These are phyloP conservation scores for Cyberlindnera americana DNA, from an alignment of 805 yeast species.

Conservation along the genomic window DNA sequence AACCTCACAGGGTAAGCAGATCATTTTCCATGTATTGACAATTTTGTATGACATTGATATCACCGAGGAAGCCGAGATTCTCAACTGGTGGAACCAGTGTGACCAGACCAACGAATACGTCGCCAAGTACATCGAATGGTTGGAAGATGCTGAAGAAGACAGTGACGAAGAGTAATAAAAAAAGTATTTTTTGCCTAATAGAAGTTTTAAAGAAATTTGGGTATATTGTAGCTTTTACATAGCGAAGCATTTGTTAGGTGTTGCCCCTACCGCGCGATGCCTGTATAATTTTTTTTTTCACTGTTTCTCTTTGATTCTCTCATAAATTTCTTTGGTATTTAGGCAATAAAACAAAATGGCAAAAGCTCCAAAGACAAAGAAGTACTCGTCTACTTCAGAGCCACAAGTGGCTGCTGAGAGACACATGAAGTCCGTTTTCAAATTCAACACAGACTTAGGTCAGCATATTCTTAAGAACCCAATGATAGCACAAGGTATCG, in stretches of 20 bases:
- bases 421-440: slow-evolving; percentile 80
- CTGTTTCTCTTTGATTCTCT: neutral
- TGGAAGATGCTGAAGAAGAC: slow-evolving; percentile 69
- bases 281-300: neutral
- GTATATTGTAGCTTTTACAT: no score
- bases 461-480: slow-evolving; percentile 97
- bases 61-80: slow-evolving; percentile 74
- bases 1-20: slow-evolving; percentile 39
- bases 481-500: slow-evolving; percentile 95
- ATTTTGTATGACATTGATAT: slow-evolving; percentile 79
- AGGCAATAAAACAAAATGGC: slow-evolving; percentile 15
- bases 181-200: no score
- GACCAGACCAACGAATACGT: slow-evolving; percentile 42
- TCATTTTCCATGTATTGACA: slow-evolving; percentile 46
- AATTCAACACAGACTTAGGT: slow-evolving; percentile 94
- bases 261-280: slow-evolving; percentile 4
- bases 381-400: slow-evolving; percentile 44
- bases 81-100: slow-evolving; percentile 75
- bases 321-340: neutral
- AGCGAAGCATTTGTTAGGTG: neutral
- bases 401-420: slow-evolving; percentile 66
- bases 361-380: slow-evolving; percentile 54
- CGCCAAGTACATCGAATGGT: slow-evolving; percentile 81
- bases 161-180: slow-evolving; percentile 52
- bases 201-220: no score